Conservation (phyloP, 306 rosid genomes). For the Dalbergia oliveri region DNA sequence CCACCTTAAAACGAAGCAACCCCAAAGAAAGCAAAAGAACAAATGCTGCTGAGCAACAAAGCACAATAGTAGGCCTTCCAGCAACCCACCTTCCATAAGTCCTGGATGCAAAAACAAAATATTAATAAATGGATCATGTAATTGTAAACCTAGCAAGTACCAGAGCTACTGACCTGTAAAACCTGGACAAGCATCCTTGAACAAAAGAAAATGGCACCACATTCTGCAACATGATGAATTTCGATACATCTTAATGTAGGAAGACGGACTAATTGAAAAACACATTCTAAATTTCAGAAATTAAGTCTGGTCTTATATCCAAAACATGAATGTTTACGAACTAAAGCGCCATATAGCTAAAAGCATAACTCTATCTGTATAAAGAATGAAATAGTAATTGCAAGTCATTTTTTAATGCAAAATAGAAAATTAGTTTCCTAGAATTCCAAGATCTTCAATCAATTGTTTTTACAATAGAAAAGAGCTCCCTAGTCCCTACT, state of each 20-base stretch:
- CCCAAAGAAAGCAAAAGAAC: constrained; percentile 85
- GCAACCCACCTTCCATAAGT: constrained; percentile 89
- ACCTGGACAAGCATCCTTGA: constrained; percentile 78
- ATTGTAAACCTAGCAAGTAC: constrained; percentile 35
- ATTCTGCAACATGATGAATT: constrained; percentile 34
- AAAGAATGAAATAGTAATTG: not conserved
- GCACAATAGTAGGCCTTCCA: constrained; percentile 76
- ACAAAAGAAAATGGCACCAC: constrained; percentile 64
- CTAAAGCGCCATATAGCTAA: constrained; percentile 9
- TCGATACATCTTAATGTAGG: too few species aligned
- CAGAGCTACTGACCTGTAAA: constrained; percentile 77
- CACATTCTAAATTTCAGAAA: constrained; percentile 16
- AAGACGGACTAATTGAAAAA: constrained; percentile 30
- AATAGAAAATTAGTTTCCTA: constrained; percentile 9
- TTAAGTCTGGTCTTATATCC: constrained; percentile 22
- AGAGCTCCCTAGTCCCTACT: not conserved
- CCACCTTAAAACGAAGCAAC: constrained; percentile 81
- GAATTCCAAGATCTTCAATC: constrained; percentile 12
- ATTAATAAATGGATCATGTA: constrained; percentile 23
- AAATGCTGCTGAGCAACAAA: constrained; percentile 76
- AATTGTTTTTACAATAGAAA: constrained; percentile 1
- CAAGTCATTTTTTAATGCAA: not conserved
- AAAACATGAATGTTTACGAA: constrained; percentile 22
- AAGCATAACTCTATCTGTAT: not conserved
- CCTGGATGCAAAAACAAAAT: constrained; percentile 62